Percentiles rank a stretch among this genome's conserved stretches.
Evolutionary conservation across 2,329 filamentous ascomycete species (phyloP).

Genomic region (Sclerotinia subarctica): DNA sequence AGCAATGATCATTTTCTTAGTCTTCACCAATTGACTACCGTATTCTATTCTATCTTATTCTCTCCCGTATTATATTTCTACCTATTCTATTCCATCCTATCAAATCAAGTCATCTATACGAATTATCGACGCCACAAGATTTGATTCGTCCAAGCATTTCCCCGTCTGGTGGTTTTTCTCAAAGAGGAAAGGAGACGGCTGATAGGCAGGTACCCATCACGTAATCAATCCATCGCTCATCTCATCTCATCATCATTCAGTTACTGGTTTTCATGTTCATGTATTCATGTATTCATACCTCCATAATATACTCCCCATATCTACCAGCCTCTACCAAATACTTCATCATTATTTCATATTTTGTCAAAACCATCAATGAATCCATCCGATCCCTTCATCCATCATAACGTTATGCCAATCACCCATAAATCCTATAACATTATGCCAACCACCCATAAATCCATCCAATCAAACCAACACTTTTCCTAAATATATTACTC

Average conservation of each 20-base stretch:
- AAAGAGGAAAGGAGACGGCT: background rate
- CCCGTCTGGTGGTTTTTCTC: too few species aligned
- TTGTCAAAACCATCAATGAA: background rate
- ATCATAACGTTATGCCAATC: background rate
- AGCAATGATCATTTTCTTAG: too few species aligned
- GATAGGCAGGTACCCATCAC: background rate
- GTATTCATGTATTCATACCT: background rate
- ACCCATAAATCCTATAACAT: too few species aligned
- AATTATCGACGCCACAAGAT: conserved; percentile 1
- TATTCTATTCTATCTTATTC: too few species aligned
- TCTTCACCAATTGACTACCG: too few species aligned
- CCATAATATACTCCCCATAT: too few species aligned
- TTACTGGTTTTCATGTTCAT: background rate
- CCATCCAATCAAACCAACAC: background rate
- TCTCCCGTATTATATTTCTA: too few species aligned
- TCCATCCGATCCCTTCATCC: background rate
- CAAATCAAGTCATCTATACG: background rate
- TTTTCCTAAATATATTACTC: background rate
- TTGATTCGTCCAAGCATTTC: background rate
- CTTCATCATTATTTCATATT: background rate
- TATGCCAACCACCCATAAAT: background rate
- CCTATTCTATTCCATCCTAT: background rate
- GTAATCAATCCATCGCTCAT: too few species aligned
- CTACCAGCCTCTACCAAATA: background rate
- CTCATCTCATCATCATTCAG: too few species aligned